Evolutionary conservation across 2,329 filamentous ascomycete genomes (phyloP), one percentile per base, ranked within the genome.

Genomic region (Fusarium sp.): DNA sequence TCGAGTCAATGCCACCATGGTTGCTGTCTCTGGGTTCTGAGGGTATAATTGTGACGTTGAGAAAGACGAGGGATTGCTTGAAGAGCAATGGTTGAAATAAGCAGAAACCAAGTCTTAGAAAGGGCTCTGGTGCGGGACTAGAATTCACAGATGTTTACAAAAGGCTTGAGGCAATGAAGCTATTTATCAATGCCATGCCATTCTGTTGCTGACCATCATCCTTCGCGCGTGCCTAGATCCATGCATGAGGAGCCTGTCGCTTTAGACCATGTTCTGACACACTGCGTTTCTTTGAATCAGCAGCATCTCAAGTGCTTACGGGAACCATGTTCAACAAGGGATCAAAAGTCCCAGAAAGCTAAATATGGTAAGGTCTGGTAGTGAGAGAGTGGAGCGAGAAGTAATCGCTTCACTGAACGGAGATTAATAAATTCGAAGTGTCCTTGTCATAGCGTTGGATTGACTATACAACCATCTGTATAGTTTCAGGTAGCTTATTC

Each of bases 1-100:
- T n/a, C 32, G 53, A 15, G 51, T 58, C n/a, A 67, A 29, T 11
- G 48, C 43, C 29, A 68, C 58, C 68, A 70, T 70, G 54, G 10
- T 58, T 29, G 31, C 8, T 13, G 36, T 46, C 50, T 5, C 13
- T 19, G 19, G 19, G 28, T n/a, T 15, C 25, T 6, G 15, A 40
- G 12, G 38, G 32, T 7, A 38, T 44, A 35, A 32, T 15, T 12
- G 9, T 38, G 4, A 28, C 15, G 36, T 19, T 50, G 29, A 22
- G 45, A 43, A 24, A n/a, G 25, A 48, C 7, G 19, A 39, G 15
- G 24, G 15, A 29, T 34, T 42, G 44, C 13, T 35, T 34, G 25
- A 5, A 31, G 48, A 25, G 36, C 15, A 32, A 39, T 31, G 35
- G n/a, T 39, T 22, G 13, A 26, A 55, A n/a, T 40, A 40, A 47